phyloP scores from a whole-genome alignment of 1,139 yeast genomes.

The Geotrichum klebahnii region DNA sequence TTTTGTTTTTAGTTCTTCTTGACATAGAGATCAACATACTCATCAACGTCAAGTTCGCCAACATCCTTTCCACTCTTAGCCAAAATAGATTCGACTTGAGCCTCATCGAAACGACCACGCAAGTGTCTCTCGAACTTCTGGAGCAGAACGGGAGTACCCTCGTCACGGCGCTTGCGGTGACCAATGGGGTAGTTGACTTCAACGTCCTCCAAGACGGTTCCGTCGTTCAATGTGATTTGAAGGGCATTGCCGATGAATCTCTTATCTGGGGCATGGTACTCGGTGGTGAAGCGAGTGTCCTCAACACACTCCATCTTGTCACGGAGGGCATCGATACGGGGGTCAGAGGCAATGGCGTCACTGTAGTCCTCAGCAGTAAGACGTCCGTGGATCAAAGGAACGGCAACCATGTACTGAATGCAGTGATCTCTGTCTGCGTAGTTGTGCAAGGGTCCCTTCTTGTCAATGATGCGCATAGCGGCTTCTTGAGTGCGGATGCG shows the following conservation, averaged over 20 bases:
- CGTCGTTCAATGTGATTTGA: slow-evolving; percentile 50
- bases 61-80: slow-evolving; percentile 39
- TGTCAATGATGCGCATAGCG: slow-evolving; percentile 55
- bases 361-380: slow-evolving; percentile 55
- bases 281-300: slow-evolving; percentile 47
- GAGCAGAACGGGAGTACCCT: slow-evolving; percentile 53
- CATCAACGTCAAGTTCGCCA: slow-evolving; percentile 47
- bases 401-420: slow-evolving; percentile 58
- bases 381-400: slow-evolving; percentile 53
- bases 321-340: slow-evolving; percentile 51
- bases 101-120: slow-evolving; percentile 44
- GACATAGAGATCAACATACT: slow-evolving; percentile 47
- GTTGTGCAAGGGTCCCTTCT: slow-evolving; percentile 55
- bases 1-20: too few species aligned
- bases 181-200: slow-evolving; percentile 57
- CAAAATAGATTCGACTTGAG: slow-evolving; percentile 43
- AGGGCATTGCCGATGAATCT: slow-evolving; percentile 56
- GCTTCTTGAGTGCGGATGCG: slow-evolving; percentile 57
- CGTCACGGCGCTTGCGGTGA: slow-evolving; percentile 54
- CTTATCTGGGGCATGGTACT: slow-evolving; percentile 55
- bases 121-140: slow-evolving; percentile 51
- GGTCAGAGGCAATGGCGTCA: slow-evolving; percentile 50
- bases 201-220: slow-evolving; percentile 51
- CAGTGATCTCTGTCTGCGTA: slow-evolving; percentile 63
- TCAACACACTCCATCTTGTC: slow-evolving; percentile 53